Base-by-base conservation (phyloP, 176 grass and related monocot species). In the Dendrocalamus sinicus region DNA sequence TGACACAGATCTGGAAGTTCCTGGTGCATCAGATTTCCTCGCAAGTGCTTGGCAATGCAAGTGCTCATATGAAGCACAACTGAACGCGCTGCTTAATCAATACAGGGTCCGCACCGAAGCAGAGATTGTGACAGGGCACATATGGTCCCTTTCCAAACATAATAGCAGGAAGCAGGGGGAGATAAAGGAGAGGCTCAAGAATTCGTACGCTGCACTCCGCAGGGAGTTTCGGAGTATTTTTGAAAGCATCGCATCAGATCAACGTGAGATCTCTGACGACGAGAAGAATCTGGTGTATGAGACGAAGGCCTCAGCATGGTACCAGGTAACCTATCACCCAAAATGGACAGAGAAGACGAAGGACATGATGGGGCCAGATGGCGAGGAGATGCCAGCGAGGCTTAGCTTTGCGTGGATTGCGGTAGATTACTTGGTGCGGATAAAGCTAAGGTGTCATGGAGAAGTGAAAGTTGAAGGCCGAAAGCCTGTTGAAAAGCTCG, bases 321-420 rank as follows among this genome's bases (percentile, higher is more conserved):
- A 98, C 81, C 93, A 94, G 67, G 93, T 98, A 35, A 95, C 93
- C 40, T 95, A 98, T 79, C 93, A 95, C 77, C 86, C 88, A 22
- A 84, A 86, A 41, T 95, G 93, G 96, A 61, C 91, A 16, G 73
- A 73, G 37, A 92, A 92, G 70, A 86, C 77, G 4, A 81, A 37
- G 52, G 91, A 87, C 73, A 84, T 89, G 73, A 53, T 86, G 2
- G 76, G 80, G 39, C 64, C 64, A 55, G 88, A 98, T 65, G 86
- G 53, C 5, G 70, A 86, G 32, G 76, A n/a, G 30, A 85, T 76
- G 47, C 69, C 83, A 2, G 58, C 84, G 32, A 87, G 86, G 74
- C 91, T 98, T 58, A 95, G 93, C 67, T 98, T 98, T 88, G 86
- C 96, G 59, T 98, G 96, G 96, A 92, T 98, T 24, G 67, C 88